Conservation (phyloP, 768 basidiomycete species). For the Baorangia bicolor region DNA sequence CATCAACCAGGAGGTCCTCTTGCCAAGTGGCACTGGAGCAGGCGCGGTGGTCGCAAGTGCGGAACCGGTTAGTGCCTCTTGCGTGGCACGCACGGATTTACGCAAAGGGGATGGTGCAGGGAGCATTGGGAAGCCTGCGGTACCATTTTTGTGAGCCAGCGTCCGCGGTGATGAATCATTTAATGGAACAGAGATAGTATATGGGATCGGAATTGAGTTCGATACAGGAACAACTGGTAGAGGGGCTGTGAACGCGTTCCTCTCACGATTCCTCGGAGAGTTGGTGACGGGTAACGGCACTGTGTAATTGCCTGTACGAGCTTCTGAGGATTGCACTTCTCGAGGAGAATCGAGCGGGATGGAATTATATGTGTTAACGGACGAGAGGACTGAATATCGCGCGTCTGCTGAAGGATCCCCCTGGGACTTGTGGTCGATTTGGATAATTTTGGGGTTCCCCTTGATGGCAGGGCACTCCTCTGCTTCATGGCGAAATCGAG, state of each 20-base stretch:
- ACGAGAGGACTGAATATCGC: constrained; percentile 25
- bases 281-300: constrained; percentile 19
- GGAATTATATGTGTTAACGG: constrained; percentile 38
- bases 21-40: constrained; percentile 43
- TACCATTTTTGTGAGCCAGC: constrained; percentile 39
- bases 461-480: background rate
- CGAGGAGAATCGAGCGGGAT: constrained; percentile 40
- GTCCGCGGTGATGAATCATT: constrained; percentile 32
- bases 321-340: constrained; percentile 1
- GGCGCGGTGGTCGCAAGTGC: constrained; percentile 38
- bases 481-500: background rate
- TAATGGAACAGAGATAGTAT: constrained; percentile 35
- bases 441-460: background rate
- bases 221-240: constrained; percentile 17
- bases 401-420: constrained; percentile 18
- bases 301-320: constrained; percentile 9
- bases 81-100: constrained; percentile 57
- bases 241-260: constrained; percentile 26
- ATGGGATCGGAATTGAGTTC: constrained; percentile 1
- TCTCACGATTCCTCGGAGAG: constrained; percentile 8
- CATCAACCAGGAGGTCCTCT: constrained; percentile 79
- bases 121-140: constrained; percentile 56
- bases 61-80: constrained; percentile 42
- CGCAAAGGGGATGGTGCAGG: constrained; percentile 68
- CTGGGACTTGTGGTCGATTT: constrained; percentile 1